These are phyloP conservation scores for Aspergillus funiculosus DNA, from an alignment of 495 filamentous ascomycete genomes.

Conservation along the genomic window DNA sequence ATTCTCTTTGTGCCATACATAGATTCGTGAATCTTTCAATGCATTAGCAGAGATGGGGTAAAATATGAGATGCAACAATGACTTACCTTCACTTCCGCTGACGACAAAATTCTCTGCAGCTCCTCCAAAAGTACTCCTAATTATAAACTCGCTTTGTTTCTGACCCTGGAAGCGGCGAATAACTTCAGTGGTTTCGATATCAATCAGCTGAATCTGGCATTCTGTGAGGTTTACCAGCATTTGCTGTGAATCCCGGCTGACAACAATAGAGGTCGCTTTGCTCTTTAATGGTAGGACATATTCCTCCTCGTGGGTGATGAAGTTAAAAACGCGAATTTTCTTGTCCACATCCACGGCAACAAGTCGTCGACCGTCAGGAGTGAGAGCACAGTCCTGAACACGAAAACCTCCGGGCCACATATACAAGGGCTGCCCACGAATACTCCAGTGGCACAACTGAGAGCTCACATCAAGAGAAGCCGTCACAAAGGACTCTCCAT, in stretches of 20 bases:
- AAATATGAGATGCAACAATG: neutral
- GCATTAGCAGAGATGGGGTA: slow-evolving; percentile 15
- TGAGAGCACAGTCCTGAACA: slow-evolving; percentile 78
- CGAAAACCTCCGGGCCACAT: slow-evolving; percentile 65
- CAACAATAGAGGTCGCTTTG: slow-evolving; percentile 68
- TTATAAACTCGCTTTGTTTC: slow-evolving; percentile 64
- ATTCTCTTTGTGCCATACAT: slow-evolving; percentile 85
- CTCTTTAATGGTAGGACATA: slow-evolving; percentile 62
- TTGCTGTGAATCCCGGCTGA: slow-evolving; percentile 71
- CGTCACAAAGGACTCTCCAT: slow-evolving; percentile 72
- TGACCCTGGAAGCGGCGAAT: slow-evolving; percentile 69
- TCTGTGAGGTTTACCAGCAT: slow-evolving; percentile 78
- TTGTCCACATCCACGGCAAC: slow-evolving; percentile 67
- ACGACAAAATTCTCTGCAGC: slow-evolving; percentile 86
- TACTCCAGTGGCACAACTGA: slow-evolving; percentile 62
- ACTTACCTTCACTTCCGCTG: slow-evolving; percentile 82
- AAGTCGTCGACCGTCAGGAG: slow-evolving; percentile 69
- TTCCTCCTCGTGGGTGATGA: slow-evolving; percentile 62
- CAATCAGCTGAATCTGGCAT: slow-evolving; percentile 67
- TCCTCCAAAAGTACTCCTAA: slow-evolving; percentile 79
- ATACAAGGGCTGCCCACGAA: slow-evolving; percentile 50
- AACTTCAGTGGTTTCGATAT: slow-evolving; percentile 67
- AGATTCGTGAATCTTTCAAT: slow-evolving; percentile 63
- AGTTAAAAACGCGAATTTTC: slow-evolving; percentile 77
- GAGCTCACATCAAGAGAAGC: slow-evolving; percentile 65